These are phyloP conservation scores for Mycena metata DNA, from an alignment of 768 basidiomycete species.

Conservation along the genomic window DNA sequence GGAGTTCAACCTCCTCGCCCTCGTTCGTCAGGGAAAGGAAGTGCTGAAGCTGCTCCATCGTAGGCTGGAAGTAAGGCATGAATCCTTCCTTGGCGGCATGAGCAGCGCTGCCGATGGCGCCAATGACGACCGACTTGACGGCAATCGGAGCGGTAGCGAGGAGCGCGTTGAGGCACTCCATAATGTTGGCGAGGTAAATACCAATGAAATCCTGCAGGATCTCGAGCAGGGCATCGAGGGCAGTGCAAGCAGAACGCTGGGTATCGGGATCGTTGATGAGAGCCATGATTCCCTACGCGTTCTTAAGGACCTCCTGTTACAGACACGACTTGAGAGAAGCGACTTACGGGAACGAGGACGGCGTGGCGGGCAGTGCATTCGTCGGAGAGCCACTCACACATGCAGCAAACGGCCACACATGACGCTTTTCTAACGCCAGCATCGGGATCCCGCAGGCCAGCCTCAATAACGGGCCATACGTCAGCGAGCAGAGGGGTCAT, in stretches of 20 bases:
- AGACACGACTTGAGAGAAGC: constrained; percentile 3
- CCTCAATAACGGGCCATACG: constrained; percentile 95
- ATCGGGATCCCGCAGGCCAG: constrained; percentile 88
- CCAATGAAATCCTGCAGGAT: constrained; percentile 92
- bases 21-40: constrained; percentile 89
- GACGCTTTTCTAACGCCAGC: constrained; percentile 92
- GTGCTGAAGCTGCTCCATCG: constrained; percentile 88
- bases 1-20: constrained; percentile 93
- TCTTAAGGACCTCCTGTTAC: constrained; percentile 20
- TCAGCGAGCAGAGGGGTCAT: constrained; percentile 93
- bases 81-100: constrained; percentile 95
- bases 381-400: constrained; percentile 98
- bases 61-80: constrained; percentile 93
- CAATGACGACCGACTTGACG: constrained; percentile 95
- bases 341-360: constrained; percentile 85
- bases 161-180: constrained; percentile 91
- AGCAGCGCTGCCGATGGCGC: constrained; percentile 97
- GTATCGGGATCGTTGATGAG: constrained; percentile 89
- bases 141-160: constrained; percentile 88
- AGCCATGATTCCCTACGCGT: constrained; percentile 83
- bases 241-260: constrained; percentile 94
- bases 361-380: constrained; percentile 88
- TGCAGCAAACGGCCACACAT: constrained; percentile 95
- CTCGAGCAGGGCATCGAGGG: constrained; percentile 96
- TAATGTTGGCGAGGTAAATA: constrained; percentile 92